Evolutionary conservation across 306 rosid species (phyloP).

Genomic region (Nissolia schottii): DNA sequence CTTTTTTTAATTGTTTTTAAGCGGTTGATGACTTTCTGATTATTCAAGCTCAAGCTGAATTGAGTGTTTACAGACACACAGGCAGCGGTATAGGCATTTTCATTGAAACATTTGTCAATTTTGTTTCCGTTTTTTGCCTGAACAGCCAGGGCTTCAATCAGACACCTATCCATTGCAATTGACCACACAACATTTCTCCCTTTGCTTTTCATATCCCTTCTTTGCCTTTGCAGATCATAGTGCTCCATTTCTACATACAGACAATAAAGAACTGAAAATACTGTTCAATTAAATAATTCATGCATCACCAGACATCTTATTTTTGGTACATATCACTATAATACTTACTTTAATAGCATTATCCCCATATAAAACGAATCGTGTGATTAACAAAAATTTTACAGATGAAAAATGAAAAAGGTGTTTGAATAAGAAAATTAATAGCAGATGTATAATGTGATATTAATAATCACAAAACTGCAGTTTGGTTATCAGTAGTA

Average conservation of each 20-base stretch:
- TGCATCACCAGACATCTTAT: neutral
- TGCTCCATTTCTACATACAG: constrained; percentile 58
- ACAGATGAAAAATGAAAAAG: neutral
- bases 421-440: neutral
- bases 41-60: constrained; percentile 71
- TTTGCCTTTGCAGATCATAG: constrained; percentile 54
- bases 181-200: constrained; percentile 92
- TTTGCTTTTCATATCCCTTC: constrained; percentile 64
- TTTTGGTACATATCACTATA: neutral
- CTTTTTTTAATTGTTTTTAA: constrained; percentile 82
- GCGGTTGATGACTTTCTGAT: constrained; percentile 76
- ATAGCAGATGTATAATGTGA: neutral
- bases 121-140: constrained; percentile 76
- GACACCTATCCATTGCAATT: constrained; percentile 73
- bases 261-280: neutral
- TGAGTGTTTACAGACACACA: constrained; percentile 64
- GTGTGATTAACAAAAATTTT: neutral
- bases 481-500: neutral
- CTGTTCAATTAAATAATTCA: neutral
- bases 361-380: neutral
- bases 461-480: neutral
- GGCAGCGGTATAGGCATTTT: constrained; percentile 78
- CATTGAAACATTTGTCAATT: constrained; percentile 77
- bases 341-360: neutral
- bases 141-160: constrained; percentile 65